phyloP scores from a whole-genome alignment of 2,329 filamentous ascomycete genomes.

The Colletotrichum chlorophyti region DNA sequence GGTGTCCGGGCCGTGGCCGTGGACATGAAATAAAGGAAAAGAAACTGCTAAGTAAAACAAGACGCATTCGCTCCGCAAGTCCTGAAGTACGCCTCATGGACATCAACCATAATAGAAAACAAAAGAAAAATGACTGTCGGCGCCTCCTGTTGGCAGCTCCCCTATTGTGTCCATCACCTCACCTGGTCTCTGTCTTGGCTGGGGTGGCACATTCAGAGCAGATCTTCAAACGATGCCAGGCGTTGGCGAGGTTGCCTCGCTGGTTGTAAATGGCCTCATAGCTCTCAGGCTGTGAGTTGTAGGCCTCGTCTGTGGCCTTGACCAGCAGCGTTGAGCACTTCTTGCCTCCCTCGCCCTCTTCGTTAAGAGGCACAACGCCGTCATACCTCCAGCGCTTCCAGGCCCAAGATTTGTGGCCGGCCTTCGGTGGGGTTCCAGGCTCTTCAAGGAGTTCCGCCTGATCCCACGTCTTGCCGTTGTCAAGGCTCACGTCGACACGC shows the following conservation, averaged over 20 bases:
- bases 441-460: constrained; percentile 66
- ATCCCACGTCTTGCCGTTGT: constrained; percentile 69
- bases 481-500: constrained; percentile 71
- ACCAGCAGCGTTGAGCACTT: constrained; percentile 62
- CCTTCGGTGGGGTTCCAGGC: constrained; percentile 35
- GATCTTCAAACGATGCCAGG: constrained; percentile 65
- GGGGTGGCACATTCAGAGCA: constrained; percentile 39
- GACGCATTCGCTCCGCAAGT: neutral
- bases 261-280: constrained; percentile 68
- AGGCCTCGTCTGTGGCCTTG: constrained; percentile 70
- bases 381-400: constrained; percentile 70
- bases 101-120: neutral
- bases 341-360: constrained; percentile 33
- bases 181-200: neutral
- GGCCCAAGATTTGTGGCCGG: constrained; percentile 61
- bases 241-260: constrained; percentile 70
- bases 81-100: neutral
- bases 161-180: neutral
- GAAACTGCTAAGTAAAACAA: neutral
- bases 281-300: constrained; percentile 70
- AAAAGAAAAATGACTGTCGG: neutral
- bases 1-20: neutral
- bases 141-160: too few species aligned
- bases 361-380: constrained; percentile 48
- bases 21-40: neutral